Evolutionary conservation across 805 yeast species (phyloP).

Genomic region (Lachancea mirantina): DNA sequence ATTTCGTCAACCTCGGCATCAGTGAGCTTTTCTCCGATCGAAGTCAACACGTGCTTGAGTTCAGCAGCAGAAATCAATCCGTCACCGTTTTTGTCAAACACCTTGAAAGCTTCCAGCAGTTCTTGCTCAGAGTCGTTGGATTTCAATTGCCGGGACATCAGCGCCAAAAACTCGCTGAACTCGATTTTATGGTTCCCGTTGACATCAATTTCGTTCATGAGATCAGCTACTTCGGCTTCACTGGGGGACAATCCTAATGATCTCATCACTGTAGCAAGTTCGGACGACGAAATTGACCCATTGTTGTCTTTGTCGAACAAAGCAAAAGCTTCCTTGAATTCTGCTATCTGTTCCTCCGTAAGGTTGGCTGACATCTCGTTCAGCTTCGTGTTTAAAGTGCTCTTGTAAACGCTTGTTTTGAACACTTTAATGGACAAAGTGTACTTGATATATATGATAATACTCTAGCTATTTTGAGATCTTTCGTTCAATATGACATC

Average conservation of each 20-base stretch:
- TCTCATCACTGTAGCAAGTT: slow-evolving; percentile 97
- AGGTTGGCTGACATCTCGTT: slow-evolving; percentile 52
- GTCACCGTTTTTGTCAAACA: slow-evolving; percentile 92
- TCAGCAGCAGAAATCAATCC: slow-evolving; percentile 96
- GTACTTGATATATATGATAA: no score
- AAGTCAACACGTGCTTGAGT: slow-evolving; percentile 91
- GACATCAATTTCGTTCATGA: slow-evolving; percentile 94
- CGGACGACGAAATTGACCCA: slow-evolving; percentile 93
- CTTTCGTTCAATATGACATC: no score
- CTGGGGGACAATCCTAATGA: slow-evolving; percentile 97
- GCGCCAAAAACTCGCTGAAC: slow-evolving; percentile 73
- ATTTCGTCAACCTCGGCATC: slow-evolving; percentile 97
- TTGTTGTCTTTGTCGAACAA: slow-evolving; percentile 94
- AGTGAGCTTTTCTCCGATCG: slow-evolving; percentile 93
- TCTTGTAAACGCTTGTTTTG: no score
- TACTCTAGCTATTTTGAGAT: no score
- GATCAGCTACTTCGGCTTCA: slow-evolving; percentile 90
- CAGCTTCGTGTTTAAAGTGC: no score
- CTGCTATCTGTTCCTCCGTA: slow-evolving; percentile 93
- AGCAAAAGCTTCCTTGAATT: slow-evolving; percentile 96
- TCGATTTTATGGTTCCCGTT: slow-evolving; percentile 90
- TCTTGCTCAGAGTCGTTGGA: slow-evolving; percentile 97
- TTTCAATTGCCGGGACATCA: slow-evolving; percentile 90
- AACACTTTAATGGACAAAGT: no score
- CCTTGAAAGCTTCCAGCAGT: slow-evolving; percentile 95